Conservation (phyloP, 164 flowering plant species). For the Vitis riparia region DNA sequence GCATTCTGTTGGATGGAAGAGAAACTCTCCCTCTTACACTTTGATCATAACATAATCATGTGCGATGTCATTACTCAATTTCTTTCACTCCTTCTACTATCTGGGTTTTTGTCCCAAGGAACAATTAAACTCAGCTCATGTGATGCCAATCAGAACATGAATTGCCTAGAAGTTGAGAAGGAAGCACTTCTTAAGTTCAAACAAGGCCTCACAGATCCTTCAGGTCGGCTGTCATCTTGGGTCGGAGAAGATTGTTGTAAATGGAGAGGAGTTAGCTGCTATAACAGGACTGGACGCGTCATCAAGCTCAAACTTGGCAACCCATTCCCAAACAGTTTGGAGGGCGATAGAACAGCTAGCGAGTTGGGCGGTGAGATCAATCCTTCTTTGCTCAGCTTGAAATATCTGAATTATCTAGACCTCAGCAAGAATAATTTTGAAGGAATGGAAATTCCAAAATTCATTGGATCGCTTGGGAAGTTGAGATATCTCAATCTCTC, state of each 20-base stretch:
- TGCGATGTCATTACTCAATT: no score
- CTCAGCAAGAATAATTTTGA: slow-evolving; percentile 24
- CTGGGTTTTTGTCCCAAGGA: no score
- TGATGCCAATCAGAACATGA: no score
- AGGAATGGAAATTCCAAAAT: slow-evolving; percentile 19
- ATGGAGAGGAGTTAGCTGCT: slow-evolving; percentile 30
- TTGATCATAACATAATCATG: no score
- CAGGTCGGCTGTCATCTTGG: slow-evolving; percentile 28
- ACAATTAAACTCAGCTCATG: no score
- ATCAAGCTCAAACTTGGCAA: slow-evolving; percentile 12
- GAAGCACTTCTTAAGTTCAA: slow-evolving; percentile 26
- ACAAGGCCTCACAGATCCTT: slow-evolving; percentile 17
- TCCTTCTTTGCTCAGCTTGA: slow-evolving; percentile 21
- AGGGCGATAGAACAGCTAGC: background rate
- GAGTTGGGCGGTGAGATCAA: slow-evolving; percentile 16
- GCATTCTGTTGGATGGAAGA: slow-evolving; percentile 10
- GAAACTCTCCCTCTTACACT: no score
- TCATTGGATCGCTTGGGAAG: slow-evolving; percentile 17
- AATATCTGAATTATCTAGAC: slow-evolving; percentile 19
- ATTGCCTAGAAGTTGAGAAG: slow-evolving; percentile 11
- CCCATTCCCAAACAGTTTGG: background rate
- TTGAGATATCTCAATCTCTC: slow-evolving; percentile 32
- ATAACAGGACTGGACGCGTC: slow-evolving; percentile 19
- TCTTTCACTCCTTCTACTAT: no score
- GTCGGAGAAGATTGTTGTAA: slow-evolving; percentile 25